Percentiles rank a stretch among this genome's conserved stretches.
phyloP scores from a whole-genome alignment of 2,329 filamentous ascomycete genomes.

The Tricladium varicosporioides region DNA sequence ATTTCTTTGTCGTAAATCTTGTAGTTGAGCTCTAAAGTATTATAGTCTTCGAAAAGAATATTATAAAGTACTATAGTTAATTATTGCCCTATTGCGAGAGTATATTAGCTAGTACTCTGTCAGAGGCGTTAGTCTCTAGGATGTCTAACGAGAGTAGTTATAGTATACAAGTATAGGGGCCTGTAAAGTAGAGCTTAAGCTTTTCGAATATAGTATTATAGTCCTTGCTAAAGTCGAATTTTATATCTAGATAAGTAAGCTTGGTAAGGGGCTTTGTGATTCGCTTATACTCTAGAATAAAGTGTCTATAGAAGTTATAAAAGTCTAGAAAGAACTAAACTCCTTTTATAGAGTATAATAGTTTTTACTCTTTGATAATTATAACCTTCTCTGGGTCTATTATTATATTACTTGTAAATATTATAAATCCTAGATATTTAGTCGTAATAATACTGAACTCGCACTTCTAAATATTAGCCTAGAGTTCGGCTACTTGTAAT shows the following conservation, averaged over 20 bases:
- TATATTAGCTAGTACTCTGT: constrained; percentile 8
- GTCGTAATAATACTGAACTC: background rate
- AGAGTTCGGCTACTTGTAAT: too few relatives aligned
- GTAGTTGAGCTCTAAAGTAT: too few relatives aligned
- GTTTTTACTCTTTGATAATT: too few relatives aligned
- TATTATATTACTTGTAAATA: constrained; percentile 1
- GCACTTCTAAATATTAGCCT: too few relatives aligned
- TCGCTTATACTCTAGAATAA: constrained; percentile 11
- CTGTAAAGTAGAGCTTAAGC: background rate
- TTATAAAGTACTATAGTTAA: too few relatives aligned
- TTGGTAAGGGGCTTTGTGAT: background rate
- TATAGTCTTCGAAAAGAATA: too few relatives aligned
- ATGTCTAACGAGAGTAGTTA: background rate
- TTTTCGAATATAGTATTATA: background rate
- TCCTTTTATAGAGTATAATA: too few relatives aligned
- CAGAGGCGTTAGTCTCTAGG: constrained; percentile 7
- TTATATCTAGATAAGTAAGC: background rate
- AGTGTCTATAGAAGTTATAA: constrained; percentile 17
- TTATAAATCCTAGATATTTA: constrained; percentile 3
- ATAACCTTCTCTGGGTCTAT: too few relatives aligned
- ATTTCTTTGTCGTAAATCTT: too few relatives aligned
- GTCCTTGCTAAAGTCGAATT: too few relatives aligned
- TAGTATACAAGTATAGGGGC: background rate
- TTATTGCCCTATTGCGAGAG: constrained; percentile 5
- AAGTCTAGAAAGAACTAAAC: too few relatives aligned